Evolutionary conservation across 352 stramenopile genomes (phyloP).

Genomic region (Globisporangium recalcitrans): DNA sequence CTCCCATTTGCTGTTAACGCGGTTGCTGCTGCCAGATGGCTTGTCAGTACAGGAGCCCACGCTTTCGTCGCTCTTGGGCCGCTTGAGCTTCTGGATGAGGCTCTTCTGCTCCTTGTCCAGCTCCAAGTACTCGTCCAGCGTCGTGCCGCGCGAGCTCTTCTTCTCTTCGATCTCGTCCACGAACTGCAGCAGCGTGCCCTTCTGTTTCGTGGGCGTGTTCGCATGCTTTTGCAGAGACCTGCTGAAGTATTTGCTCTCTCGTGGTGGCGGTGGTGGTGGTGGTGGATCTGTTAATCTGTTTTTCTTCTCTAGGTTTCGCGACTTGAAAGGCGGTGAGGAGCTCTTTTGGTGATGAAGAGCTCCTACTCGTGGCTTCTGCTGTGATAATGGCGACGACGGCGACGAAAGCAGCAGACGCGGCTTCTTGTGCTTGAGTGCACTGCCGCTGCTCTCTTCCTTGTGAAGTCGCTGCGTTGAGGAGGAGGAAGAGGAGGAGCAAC

Average conservation of each 20-base stretch:
- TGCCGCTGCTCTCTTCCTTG: not conserved
- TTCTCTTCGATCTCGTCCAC: constrained; percentile 28
- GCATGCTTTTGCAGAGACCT: not conserved
- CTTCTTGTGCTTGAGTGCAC: constrained; percentile 13
- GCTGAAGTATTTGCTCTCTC: constrained; percentile 7
- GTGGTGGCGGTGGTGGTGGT: not conserved
- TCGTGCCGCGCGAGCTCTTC: constrained; percentile 14
- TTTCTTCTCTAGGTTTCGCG: not conserved
- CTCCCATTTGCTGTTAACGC: constrained; percentile 16
- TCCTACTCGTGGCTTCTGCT: not conserved
- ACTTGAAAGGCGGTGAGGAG: not conserved
- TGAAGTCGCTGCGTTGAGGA: not conserved
- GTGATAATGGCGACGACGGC: not conserved
- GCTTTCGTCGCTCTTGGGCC: constrained; percentile 1
- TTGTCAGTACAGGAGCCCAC: not conserved
- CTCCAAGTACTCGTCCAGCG: constrained; percentile 27
- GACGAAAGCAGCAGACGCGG: not conserved
- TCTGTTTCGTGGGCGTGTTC: not conserved
- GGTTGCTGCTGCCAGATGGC: not conserved
- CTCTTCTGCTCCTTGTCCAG: constrained; percentile 24
- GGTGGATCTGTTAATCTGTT: not conserved
- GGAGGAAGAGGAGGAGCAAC: not conserved
- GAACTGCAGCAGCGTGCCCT: constrained; percentile 19
- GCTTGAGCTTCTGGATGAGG: constrained; percentile 7
- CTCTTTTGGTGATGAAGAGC: not conserved